Evolutionary conservation across 768 basidiomycete species (phyloP).

Genomic region (Paxillus ammoniavirescens): DNA sequence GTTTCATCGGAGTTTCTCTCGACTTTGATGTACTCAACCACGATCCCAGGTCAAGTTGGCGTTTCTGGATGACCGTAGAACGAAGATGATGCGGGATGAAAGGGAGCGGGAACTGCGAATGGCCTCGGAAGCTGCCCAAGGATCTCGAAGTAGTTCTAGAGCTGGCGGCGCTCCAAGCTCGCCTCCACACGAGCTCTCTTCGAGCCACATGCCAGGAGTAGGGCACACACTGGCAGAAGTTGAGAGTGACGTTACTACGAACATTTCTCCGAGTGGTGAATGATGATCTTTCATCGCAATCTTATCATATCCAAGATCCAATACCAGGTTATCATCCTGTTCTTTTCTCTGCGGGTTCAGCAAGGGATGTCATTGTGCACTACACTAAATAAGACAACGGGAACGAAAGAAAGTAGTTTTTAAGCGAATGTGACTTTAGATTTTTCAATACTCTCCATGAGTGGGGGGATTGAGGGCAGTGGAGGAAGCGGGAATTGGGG

Average conservation of each 20-base stretch:
- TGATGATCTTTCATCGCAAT: neutral
- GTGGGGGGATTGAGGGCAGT: constrained; percentile 26
- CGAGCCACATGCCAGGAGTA: constrained; percentile 23
- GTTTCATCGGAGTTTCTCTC: neutral
- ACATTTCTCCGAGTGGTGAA: constrained; percentile 19
- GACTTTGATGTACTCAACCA: neutral
- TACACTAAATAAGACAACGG: neutral
- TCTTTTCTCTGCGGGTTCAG: neutral
- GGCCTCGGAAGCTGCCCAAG: constrained; percentile 34
- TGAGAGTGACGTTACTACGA: constrained; percentile 6
- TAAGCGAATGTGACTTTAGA: constrained; percentile 8
- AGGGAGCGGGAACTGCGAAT: constrained; percentile 54
- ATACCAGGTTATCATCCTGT: neutral
- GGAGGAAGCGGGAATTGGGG: constrained; percentile 40
- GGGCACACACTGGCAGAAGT: constrained; percentile 16
- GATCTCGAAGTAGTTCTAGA: neutral
- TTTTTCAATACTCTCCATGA: constrained; percentile 12
- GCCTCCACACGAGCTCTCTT: neutral
- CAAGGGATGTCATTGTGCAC: neutral
- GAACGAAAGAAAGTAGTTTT: neutral
- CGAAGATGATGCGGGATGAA: constrained; percentile 52
- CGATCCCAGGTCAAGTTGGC: constrained; percentile 65
- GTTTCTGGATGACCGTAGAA: constrained; percentile 75
- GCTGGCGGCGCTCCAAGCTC: neutral
- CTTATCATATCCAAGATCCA: neutral